Base-by-base conservation (phyloP, 805 yeast genomes). In the Yarrowia yakushimensis region DNA sequence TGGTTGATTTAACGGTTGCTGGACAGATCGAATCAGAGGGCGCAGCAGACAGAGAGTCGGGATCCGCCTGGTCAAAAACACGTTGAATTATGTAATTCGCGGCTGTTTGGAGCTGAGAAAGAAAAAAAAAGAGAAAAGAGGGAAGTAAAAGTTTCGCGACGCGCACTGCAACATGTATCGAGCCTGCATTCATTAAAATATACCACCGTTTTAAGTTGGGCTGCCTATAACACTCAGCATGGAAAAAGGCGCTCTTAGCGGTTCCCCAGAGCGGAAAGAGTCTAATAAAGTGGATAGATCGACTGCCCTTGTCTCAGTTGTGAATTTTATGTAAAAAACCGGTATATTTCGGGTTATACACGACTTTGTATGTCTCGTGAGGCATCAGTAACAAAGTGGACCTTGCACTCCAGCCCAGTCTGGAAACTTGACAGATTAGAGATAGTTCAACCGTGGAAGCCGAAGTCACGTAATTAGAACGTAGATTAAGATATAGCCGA, bases 71-170 rank as follows among this genome's bases (percentile, higher is more conserved):
- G 31, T 36, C 43, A 52, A 36, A 52, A 52, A 52, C 59, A 52
- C 59, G 43, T 25, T 36, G 20, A 20, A 4, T 17, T 22, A 9
- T 48, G 39, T 6, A 34, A 8, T 28, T 45, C 15, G 30, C 30
- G n/a, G 41, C 23, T 7, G 22, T 8, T 18, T 36, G 22, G 23
- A 36, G 41, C 41, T 36, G 41, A 15, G 30, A 15, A 17, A 22
- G 27, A n/a, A n/a, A 13, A 17, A 17, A 43, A 23, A 27, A 43
- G 48, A 27, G 59, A 25, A 25, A 34, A 50, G 23, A 25, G 23
- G 18, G 13, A 48, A 22, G 57, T 3, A 52, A 52, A 52, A 52
- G 59, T 52, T 34, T 52, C 59, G 59, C 59, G 59, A 52, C 59
- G 59, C 59, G 59, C 42, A 52, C 20, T 43, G 45, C 45, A 23